Percentiles rank a stretch among this genome's conserved stretches.
Conservation (phyloP, 163 green algal species). For the Scenedesmus sp. region DNA sequence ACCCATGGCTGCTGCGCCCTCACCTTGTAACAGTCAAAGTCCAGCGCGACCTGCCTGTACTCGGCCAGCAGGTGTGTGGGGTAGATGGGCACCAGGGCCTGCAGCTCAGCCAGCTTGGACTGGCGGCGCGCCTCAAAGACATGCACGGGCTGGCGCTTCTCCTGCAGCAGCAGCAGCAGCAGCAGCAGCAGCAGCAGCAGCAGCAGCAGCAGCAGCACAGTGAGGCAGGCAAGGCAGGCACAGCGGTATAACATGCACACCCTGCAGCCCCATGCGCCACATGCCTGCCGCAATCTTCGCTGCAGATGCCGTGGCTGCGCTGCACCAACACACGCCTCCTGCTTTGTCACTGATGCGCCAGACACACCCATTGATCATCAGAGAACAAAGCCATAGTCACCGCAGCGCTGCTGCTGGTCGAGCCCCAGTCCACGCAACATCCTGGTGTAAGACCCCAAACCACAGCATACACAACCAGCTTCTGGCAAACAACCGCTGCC, state of each 20-base stretch:
- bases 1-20: background rate
- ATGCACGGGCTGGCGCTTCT: background rate
- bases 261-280: too few species aligned
- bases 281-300: too few species aligned
- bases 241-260: background rate
- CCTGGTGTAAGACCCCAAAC: background rate
- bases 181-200: background rate
- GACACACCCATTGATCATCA: too few species aligned
- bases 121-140: background rate
- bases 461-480: background rate
- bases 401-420: too few species aligned
- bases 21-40: constrained; percentile 42
- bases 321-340: too few species aligned
- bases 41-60: constrained; percentile 22
- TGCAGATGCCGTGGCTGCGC: too few species aligned
- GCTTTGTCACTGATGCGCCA: too few species aligned
- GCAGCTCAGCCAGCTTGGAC: constrained; percentile 30
- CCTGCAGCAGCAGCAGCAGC: background rate
- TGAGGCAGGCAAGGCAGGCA: background rate
- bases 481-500: background rate
- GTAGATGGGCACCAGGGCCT: background rate
- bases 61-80: constrained; percentile 42
- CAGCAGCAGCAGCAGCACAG: background rate
- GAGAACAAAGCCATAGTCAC: too few species aligned
- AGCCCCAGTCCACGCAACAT: background rate